A percentile compares a stretch with the other conserved stretches of the same genome.
Evolutionary conservation across 2,329 filamentous ascomycete species (phyloP).

Genomic region (Colletotrichum higginsianum): DNA sequence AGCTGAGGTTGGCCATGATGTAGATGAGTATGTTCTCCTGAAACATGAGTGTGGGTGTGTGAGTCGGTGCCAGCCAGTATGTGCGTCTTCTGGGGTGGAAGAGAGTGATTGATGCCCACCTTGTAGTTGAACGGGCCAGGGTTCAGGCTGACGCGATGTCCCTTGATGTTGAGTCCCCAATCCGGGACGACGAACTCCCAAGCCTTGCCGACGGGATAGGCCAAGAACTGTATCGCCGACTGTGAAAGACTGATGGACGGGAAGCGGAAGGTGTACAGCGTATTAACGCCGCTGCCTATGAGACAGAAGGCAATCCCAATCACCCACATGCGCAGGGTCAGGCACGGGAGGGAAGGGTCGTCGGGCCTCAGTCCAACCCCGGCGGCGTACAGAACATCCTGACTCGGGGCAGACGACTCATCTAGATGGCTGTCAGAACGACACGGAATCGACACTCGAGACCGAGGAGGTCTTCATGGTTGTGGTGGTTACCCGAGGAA

Average conservation of each 20-base stretch:
- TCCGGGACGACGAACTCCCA: constrained; percentile 52
- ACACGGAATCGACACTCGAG: neutral
- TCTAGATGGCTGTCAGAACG: constrained; percentile 14
- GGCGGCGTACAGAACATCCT: constrained; percentile 49
- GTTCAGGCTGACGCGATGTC: constrained; percentile 53
- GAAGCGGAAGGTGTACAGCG: constrained; percentile 57
- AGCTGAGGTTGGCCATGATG: constrained; percentile 61
- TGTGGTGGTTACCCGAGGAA: constrained; percentile 10
- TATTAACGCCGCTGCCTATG: constrained; percentile 56
- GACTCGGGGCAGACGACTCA: constrained; percentile 29
- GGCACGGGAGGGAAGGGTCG: constrained; percentile 49
- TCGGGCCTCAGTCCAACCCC: constrained; percentile 49
- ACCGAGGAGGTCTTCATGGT: neutral
- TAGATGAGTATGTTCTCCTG: constrained; percentile 59
- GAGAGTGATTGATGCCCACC: too few relatives aligned
- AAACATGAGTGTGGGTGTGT: too few relatives aligned
- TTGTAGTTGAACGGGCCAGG: constrained; percentile 57
- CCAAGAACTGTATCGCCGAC: constrained; percentile 58
- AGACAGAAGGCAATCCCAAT: constrained; percentile 57
- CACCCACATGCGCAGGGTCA: constrained; percentile 58
- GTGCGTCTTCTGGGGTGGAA: too few relatives aligned
- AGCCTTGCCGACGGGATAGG: constrained; percentile 60
- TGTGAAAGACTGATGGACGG: constrained; percentile 52
- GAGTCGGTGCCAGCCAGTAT: neutral
- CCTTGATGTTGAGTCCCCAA: constrained; percentile 48